Evolutionary conservation across 208 protist species (phyloP), one percentile per base, ranked within the genome.

Genomic region (Trypanosoma rangeli): DNA sequence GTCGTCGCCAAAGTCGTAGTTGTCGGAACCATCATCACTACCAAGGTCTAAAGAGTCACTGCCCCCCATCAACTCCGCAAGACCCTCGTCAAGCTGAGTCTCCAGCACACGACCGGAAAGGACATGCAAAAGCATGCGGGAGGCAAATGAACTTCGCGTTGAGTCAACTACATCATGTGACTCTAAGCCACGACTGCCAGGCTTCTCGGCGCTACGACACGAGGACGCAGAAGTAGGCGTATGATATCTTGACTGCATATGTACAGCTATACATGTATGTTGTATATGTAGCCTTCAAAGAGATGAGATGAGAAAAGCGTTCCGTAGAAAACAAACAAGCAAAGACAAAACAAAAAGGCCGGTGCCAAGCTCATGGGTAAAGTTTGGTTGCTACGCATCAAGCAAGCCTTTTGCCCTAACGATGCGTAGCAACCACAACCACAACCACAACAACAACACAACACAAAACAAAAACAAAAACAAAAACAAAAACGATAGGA

Each of bases 41-140:
- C 49, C 22, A 18, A 28, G 18, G 16, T 26, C 49, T 0, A 50
- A 31, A 48, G n/a, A 35, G 20, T 31, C 28, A 26, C 53, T n/a
- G 7, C 49, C 35, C 5, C 65, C 64, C 5, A 58, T 28, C 26
- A 20, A 24, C 26, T 50, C 29, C 12, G 31, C 12, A 46, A 57
- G 0, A 12, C 52, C 37, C 13, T 53, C 49, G 22, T 69, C 58
- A 1, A 68, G 29, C 33, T 58, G 64, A 4, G 65, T 76, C 10
- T 74, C 64, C 15, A 86, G 39, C 8, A 80, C 57, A 39, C 79
- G 78, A 12, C 79, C 83, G 10, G 79, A 68, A 29, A 90, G 67
- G 31, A 86, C 73, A 16, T 90, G 78, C 1, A 80, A 42, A 59
- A 61, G 72, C 42, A 80, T 52, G 0, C 76, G 82, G 16, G 76